These are phyloP conservation scores for Nitzschia putrida DNA, from an alignment of 108 stramenopile species.

Conservation along the genomic window DNA sequence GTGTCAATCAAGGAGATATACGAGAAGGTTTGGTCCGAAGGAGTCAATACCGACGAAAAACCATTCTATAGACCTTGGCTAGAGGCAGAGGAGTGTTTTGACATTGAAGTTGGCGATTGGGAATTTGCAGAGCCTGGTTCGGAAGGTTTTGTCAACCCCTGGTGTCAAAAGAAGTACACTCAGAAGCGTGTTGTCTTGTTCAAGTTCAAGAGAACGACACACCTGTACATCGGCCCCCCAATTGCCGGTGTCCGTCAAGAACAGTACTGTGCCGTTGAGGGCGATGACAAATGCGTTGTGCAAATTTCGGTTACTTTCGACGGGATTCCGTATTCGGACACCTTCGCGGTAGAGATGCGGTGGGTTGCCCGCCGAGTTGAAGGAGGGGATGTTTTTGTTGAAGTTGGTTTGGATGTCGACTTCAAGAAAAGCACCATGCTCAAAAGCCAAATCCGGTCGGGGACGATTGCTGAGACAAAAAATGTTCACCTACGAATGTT, in stretches of 20 bases:
- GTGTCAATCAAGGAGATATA: conserved; percentile 66
- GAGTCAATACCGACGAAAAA: conserved; percentile 25
- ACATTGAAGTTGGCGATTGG: conserved; percentile 69
- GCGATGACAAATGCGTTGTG: conserved; percentile 63
- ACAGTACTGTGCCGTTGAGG: conserved; percentile 68
- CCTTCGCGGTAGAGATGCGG: conserved; percentile 76
- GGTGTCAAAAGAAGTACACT: conserved; percentile 59
- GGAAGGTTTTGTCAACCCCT: conserved; percentile 48
- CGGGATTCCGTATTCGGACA: conserved; percentile 83
- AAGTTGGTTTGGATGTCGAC: conserved; percentile 77
- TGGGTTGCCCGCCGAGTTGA: conserved; percentile 73
- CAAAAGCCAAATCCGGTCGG: conserved; percentile 69
- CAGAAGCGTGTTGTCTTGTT: conserved; percentile 59
- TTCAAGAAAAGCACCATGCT: conserved; percentile 78
- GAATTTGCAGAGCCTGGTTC: conserved; percentile 36
- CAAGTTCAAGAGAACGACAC: conserved; percentile 73
- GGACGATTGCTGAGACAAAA: conserved; percentile 65
- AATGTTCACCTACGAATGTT: conserved; percentile 69
- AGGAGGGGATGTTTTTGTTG: conserved; percentile 54
- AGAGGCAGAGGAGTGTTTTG: conserved; percentile 57
- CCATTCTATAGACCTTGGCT: conserved; percentile 76
- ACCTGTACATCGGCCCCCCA: conserved; percentile 81
- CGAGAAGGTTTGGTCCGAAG: conserved; percentile 71
- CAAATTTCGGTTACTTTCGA: conserved; percentile 75
- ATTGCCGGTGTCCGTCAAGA: conserved; percentile 77